Base-by-base conservation (phyloP, 2,329 filamentous ascomycete species). In the Stemphylium lycopersici region DNA sequence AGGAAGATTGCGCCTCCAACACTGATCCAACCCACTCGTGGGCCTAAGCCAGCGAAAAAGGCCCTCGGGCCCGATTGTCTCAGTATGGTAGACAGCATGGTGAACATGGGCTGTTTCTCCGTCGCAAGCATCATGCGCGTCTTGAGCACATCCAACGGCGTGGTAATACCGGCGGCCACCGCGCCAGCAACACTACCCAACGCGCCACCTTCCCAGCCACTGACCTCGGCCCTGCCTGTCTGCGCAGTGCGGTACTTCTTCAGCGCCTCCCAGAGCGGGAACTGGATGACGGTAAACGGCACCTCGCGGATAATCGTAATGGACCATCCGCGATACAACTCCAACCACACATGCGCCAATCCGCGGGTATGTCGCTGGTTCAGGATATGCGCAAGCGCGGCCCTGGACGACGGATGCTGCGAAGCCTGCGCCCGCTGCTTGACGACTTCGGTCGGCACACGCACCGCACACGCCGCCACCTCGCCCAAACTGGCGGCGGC, bases 291-390 rank as follows among this genome's bases (percentile, higher is more conserved):
- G 2, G 96, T 98, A 70, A 99, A 99, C 3, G 95, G 95, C 57
- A 99, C 93, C 80, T 99, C 95, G 55, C 95, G 87, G 79, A 97
- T 89, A 47, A 99, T 88, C 1, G 95, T 99, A 65, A 98, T 92
- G 15, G 87, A 85, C 84, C 92, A 96, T 1, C 96, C 95, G 32
- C 95, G 84, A 76, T 99, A 99, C 51, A 99, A 77, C 77, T 97
- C 93, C 57, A 84, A 80, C 82, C 90, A 87, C 42, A 98, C 89
- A 22, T 86, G 78, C 58, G 63, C 60, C 55, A 80, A 32, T 24
- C 83, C 75, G 56, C 71, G 68, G 37, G 74, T 65, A 31, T 62
- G 58, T 55, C 79, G 61, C 62, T 77, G 71, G 13, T 55, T 41
- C 2, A 88, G 71, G 59, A 97, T 96, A 55, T 87, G 85, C 51